phyloP scores from a whole-genome alignment of 2,329 filamentous ascomycete species.

The Aspergillus sp. region DNA sequence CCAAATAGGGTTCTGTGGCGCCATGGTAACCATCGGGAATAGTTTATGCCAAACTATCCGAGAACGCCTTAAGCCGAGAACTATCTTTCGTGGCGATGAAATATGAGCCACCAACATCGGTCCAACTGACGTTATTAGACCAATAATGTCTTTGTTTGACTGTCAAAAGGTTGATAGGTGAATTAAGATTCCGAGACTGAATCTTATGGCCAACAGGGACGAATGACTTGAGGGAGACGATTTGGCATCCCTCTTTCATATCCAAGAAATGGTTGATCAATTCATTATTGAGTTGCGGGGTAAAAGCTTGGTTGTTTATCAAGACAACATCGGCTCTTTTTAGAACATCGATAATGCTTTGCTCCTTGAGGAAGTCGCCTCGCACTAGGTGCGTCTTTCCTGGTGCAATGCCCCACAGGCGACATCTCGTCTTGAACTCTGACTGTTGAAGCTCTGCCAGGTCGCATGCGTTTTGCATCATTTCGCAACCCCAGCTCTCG shows the following conservation, averaged over 20 bases:
- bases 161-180: conserved; percentile 76
- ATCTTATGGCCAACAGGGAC: conserved; percentile 77
- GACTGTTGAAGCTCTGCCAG: conserved; percentile 76
- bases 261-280: conserved; percentile 90
- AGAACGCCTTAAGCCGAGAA: conserved; percentile 52
- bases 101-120: conserved; percentile 76
- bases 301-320: conserved; percentile 98
- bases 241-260: conserved; percentile 82
- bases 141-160: conserved; percentile 72
- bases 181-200: conserved; percentile 71
- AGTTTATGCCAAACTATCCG: conserved; percentile 35
- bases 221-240: conserved; percentile 91
- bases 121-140: conserved; percentile 81
- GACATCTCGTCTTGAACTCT: conserved; percentile 82
- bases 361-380: conserved; percentile 78
- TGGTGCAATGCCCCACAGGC: conserved; percentile 81
- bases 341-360: conserved; percentile 69
- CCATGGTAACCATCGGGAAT: neutral
- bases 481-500: conserved; percentile 94
- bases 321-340: conserved; percentile 90
- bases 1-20: neutral
- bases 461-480: conserved; percentile 86
- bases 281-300: conserved; percentile 77
- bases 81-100: conserved; percentile 82
- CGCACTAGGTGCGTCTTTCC: conserved; percentile 77